Evolutionary conservation across 78 protist genomes (phyloP), one percentile per base, ranked within the genome.

Genomic region (Tieghemostelium lacteum): DNA sequence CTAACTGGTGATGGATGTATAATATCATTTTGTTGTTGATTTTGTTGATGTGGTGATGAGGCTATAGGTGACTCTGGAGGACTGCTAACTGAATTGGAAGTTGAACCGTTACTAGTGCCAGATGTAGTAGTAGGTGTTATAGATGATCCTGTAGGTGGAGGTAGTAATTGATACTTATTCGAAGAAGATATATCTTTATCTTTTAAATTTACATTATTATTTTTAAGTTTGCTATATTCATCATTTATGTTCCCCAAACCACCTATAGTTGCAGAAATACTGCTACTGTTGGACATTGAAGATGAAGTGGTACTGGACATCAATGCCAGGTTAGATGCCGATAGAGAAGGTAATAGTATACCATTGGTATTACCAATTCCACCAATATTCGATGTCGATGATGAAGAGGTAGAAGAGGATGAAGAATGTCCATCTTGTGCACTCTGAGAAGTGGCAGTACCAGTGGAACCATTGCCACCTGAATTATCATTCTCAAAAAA

Each of bases 321-420:
- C 52, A 54, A 54, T 20, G 33, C 63, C 14, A 73, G 69, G 42
- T 75, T 75, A 10, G 85, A 58, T 36, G 85, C 58, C 3, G 85
- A 75, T 20, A 61, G 52, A 7, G 85, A 75, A 40, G 85, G 71
- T 26, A 61, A 20, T 29, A 61, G 52, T 12, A 40, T 40, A 69
- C 75, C 75, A 69, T 8, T 12, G 12, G 26, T 39, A 26, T 66
- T 66, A 66, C 40, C 40, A 57, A 19, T 57, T 5, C 5, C 14
- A 57, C 14, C 8, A 16, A 19, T 57, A 16, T 57, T 57, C n/a
- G 6, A 14, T 45, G 52, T 57, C 5, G 63, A 57, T 6, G 19
- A n/a, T 57, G 63, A n/a, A 57, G 6, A 16, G 5, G 34, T 57
- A 19, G 6, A 6, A n/a, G 7, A 19, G 6, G 63, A 57, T 49